phyloP scores from a whole-genome alignment of 768 basidiomycete species.

The Pleurotus citrinopileatus region DNA sequence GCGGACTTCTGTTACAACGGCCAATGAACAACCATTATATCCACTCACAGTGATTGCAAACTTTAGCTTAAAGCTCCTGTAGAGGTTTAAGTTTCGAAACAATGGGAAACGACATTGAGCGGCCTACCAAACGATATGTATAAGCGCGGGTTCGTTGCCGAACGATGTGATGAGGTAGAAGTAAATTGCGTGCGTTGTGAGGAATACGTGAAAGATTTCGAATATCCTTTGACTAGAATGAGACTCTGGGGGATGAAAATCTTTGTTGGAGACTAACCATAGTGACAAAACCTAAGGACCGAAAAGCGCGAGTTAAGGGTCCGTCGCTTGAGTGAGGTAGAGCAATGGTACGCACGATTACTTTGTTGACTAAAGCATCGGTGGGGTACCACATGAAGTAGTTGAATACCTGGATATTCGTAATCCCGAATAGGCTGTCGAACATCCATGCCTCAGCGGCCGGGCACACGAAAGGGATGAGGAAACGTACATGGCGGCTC shows the following conservation, averaged over 20 bases:
- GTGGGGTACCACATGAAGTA: background rate
- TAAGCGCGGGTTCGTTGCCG: background rate
- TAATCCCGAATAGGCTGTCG: background rate
- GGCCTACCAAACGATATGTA: background rate
- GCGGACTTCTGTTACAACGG: background rate
- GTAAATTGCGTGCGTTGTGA: background rate
- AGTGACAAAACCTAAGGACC: background rate
- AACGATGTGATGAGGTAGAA: background rate
- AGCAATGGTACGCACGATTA: background rate
- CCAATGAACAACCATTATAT: background rate
- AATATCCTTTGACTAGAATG: background rate
- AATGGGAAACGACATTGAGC: background rate
- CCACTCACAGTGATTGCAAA: background rate
- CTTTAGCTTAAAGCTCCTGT: background rate
- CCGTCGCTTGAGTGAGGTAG: no score
- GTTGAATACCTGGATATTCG: background rate
- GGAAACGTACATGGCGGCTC: background rate
- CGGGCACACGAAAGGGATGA: background rate
- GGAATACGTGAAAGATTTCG: background rate
- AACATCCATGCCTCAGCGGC: background rate
- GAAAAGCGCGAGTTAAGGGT: no score
- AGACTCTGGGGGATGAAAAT: background rate
- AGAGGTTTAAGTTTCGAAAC: background rate
- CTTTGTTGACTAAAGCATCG: background rate
- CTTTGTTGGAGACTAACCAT: background rate